Base-by-base conservation (phyloP, 2,329 filamentous ascomycete genomes). In the Zopfia rhizophila region DNA sequence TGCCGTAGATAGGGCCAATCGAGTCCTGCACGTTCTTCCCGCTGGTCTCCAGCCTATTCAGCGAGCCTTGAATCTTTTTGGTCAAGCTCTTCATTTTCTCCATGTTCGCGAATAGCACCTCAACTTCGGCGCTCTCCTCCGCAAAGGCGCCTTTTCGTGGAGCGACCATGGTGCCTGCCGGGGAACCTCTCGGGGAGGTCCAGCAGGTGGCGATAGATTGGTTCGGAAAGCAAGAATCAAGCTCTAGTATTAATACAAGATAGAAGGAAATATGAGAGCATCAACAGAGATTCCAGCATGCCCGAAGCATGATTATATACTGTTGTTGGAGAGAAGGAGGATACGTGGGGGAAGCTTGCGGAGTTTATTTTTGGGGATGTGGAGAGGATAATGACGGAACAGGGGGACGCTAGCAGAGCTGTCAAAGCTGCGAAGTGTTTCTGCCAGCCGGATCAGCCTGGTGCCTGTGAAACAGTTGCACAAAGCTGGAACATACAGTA, bases 11-110 rank as follows among this genome's bases (percentile, higher is more conserved):
- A 7, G 94, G 94, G 1, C 91, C 91, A 44, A 95, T 91, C 8
- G 95, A 92, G 66, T 96, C 90, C 63, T 91, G 88, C 14, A 97
- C 91, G 49, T 89, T 92, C 74, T 91, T 91, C 13, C 93, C 94
- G 40, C 90, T 95, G 25, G 87, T 85, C 62, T 97, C 91, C 23
- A 99, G 80, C 44, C 92, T 84, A 25, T 85, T 83, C 58, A 97
- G 81, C 38, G 90, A 96, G 19, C 89, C 88, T 72, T 96, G 89
- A 44, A 99, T 97, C 78, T 96, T 96, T 78, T 94, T 96, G 22
- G 91, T 96, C 69, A 97, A 82, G 66, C 91, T 85, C 49, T 91
- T 88, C 60, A 95, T 95, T 81, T 96, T 97, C 61, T 95, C 91
- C 52, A 97, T 84, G 57, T 85, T 85, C 44, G 84, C 83, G 56